Evolutionary conservation across 2,329 filamentous ascomycete genomes (phyloP), one percentile per base, ranked within the genome.

Genomic region (Apiospora phragmitis): DNA sequence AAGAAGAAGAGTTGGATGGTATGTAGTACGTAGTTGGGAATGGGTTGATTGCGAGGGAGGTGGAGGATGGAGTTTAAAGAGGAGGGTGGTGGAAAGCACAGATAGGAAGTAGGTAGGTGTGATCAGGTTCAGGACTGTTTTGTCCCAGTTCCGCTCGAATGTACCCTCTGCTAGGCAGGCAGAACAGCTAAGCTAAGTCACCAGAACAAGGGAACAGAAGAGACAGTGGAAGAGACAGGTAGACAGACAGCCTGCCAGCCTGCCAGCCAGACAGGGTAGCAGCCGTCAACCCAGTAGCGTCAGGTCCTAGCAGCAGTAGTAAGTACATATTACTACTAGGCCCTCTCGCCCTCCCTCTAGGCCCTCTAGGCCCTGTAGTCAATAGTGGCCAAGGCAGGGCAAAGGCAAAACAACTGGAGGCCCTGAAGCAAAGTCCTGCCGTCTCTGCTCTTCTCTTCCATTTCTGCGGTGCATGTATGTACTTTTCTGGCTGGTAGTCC

Each of bases 1-100:
- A 71, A 29, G 47, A 51, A 49, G 62, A 67, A 45, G 65, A 62
- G 55, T 35, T 62, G 55, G n/a, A 21, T 62, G 32, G 55, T 21
- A n/a, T 12, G 32, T 35, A 35, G 55, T 62, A 62, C 18, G 55
- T 38, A 62, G 51, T 62, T 62, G 55, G 55, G 55, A 62, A 62
- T 38, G 55, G 55, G 55, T 62, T 62, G 55, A 62, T 62, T 62
- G 55, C 55, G 55, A 62, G 55, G 55, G 55, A 62, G 55, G 32
- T 62, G 65, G 65, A 67, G 65, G 65, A 67, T 72, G 70, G 71
- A 70, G 70, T 72, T 72, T 71, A 72, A 70, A 67, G 74, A 70
- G 72, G 74, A 73, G 72, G 73, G 75, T 72, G 73, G 73, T 73
- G 74, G 72, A 42, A 68, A 62, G 51, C 41, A 67, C 55, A 62